Evolutionary conservation across 2,329 filamentous ascomycete genomes (phyloP).

Genomic region (Talaromyces pinophilus): DNA sequence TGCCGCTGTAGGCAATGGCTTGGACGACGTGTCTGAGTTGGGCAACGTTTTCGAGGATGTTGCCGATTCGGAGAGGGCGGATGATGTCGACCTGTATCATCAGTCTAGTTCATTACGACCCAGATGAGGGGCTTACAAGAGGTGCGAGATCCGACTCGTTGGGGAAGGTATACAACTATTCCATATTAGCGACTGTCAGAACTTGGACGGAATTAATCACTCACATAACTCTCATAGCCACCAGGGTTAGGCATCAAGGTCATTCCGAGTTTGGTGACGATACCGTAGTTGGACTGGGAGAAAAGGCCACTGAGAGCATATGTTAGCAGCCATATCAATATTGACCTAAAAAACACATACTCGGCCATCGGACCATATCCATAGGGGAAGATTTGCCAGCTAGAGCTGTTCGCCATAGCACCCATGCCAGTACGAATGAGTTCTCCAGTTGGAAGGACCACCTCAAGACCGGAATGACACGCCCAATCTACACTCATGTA

Average conservation of each 20-base stretch:
- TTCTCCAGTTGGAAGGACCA: slow-evolving; percentile 45
- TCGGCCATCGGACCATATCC: slow-evolving; percentile 22
- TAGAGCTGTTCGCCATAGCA: slow-evolving; percentile 31
- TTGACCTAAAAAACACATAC: neutral
- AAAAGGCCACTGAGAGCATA: slow-evolving; percentile 23
- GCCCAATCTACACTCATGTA: neutral
- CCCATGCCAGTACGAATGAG: slow-evolving; percentile 48
- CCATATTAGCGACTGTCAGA: neutral
- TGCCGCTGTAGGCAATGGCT: slow-evolving; percentile 39
- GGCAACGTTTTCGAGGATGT: slow-evolving; percentile 42
- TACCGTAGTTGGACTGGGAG: slow-evolving; percentile 27
- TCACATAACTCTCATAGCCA: slow-evolving; percentile 3
- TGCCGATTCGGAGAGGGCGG: slow-evolving; percentile 24
- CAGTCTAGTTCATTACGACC: neutral
- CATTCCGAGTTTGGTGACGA: slow-evolving; percentile 31
- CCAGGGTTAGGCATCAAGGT: slow-evolving; percentile 26
- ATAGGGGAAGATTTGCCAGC: slow-evolving; percentile 25
- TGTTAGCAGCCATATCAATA: neutral
- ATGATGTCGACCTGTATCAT: slow-evolving; percentile 47
- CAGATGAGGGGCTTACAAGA: slow-evolving; percentile 8
- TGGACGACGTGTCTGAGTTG: slow-evolving; percentile 33
- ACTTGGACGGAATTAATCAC: neutral
- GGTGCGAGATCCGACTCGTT: slow-evolving; percentile 24
- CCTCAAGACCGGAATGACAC: slow-evolving; percentile 46
- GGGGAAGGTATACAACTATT: slow-evolving; percentile 17